Evolutionary conservation across 2,329 filamentous ascomycete genomes (phyloP), one percentile per base, ranked within the genome.

Genomic region (Zymoseptoria pseudotritici): DNA sequence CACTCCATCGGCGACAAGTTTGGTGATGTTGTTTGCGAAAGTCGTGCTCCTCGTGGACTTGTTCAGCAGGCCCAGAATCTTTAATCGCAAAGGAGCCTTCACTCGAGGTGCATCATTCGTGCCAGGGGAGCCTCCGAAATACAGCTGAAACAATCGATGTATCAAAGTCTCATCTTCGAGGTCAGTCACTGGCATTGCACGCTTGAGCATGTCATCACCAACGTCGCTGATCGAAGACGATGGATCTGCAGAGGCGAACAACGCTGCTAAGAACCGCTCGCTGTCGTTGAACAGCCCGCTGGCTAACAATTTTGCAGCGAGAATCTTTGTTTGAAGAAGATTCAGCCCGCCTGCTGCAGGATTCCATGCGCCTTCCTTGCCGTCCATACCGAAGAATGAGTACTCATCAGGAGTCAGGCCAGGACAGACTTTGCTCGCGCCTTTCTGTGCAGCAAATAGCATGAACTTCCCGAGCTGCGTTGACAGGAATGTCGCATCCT

Each of bases 151-250:
- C 2, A 97, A 78, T 17, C 82, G 78, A 58, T 82, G 76, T 2
- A 96, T 80, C 1, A 91, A 74, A 0, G 72, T 66, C 9, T 78
- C 68, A 62, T 90, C 82, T 71, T 97, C 93, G 24, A 97, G 77
- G 8, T 89, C 85, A 8, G 89, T 83, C 1, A 84, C 78, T 9
- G 83, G 78, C 26, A 79, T 82, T 29, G 84, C 88, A 65, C 92
- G 82, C 75, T 97, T 99, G 65, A 97, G 75, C 54, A 95, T 84
- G 67, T 96, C 91, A 59, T 97, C 91, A 0, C 90, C 93, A n/a
- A 90, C 78, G n/a, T 88, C 85, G 10, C 89, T 86, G 46, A 97
- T 86, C 8, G 88, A 84, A 42, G 87, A 90, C 65, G 97, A 94
- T 1, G 86, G 78, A 74, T 92, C 92, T 0, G 91, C 87, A 24